Evolutionary conservation across 192 early-diverging fungal species (phyloP).

Genomic region (Coemansia sp.): DNA sequence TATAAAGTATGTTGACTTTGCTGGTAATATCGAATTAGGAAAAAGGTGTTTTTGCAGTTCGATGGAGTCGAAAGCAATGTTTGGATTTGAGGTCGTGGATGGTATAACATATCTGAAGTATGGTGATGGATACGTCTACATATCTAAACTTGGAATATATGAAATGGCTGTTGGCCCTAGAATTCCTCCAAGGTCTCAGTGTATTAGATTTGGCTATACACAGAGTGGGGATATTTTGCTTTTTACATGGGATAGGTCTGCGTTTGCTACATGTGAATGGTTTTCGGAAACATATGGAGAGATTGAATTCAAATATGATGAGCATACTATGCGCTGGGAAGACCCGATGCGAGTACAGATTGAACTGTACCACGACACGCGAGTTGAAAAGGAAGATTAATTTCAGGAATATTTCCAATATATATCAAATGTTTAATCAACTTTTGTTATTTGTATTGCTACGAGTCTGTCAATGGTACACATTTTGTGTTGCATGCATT

Average conservation of each 20-base stretch:
- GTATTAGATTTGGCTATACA: not conserved
- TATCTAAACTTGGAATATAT: not conserved
- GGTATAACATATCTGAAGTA: not conserved
- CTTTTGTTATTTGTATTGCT: too few species aligned
- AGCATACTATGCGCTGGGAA: not conserved
- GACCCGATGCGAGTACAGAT: not conserved
- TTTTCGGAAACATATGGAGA: not conserved
- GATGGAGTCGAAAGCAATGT: not conserved
- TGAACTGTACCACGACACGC: too few species aligned
- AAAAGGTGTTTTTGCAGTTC: not conserved
- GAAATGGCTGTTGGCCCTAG: not conserved
- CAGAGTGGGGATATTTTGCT: not conserved
- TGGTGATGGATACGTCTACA: not conserved
- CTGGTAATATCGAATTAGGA: not conserved
- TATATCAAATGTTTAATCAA: too few species aligned
- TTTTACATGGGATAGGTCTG: not conserved
- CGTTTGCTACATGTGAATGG: not conserved
- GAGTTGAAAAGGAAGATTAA: too few species aligned
- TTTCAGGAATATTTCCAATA: too few species aligned
- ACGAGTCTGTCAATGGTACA: too few species aligned
- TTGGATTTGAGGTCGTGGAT: not conserved
- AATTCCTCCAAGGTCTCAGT: not conserved
- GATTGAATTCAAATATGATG: not conserved
- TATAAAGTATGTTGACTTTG: too few species aligned
- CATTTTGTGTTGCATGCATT: too few species aligned